Evolutionary conservation across 2,329 filamentous ascomycete genomes (phyloP), one percentile per base, ranked within the genome.

Genomic region (Aplosporella prunicola): DNA sequence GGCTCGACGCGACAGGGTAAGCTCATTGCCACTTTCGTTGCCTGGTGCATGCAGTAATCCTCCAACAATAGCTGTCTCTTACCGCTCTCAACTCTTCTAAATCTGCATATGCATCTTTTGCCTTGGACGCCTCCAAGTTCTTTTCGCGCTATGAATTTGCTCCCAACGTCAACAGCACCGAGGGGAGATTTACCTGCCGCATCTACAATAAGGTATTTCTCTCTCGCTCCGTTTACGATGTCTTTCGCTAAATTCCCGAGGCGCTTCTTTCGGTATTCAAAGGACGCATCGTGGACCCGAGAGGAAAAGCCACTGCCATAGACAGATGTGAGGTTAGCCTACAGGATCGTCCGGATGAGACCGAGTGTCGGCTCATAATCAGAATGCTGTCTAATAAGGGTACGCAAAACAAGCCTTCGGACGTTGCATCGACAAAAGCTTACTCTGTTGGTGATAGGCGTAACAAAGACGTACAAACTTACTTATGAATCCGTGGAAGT

Each of bases 11-110:
- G 79, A 85, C 50, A 75, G 72, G 55, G 81, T 82, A 59, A 37
- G 57, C 51, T 24, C 28, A 27, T 29, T 26, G 20, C 17, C 26
- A 14, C 20, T 51, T 13, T 17, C 6, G 7, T 31, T 38, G n/a
- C n/a, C n/a, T n/a, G n/a, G n/a, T n/a, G n/a, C 28, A 35, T 16
- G 35, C 37, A 28, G 26, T 14, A 9, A 37, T 25, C 37, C 41
- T 57, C 15, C 49, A 24, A 17, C 14, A 28, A 28, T 35, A 84
- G 82, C 71, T 89, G 45, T 69, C 79, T 4, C 67, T 89, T 38
- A 85, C 81, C 10, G 77, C 82, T 10, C 65, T 89, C 45, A 89
- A 89, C 55, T 73, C 74, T n/a, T 84, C 82, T 39, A 85, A 84
- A 52, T 85, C 83, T 4, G 82, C 81, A 13, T 88, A 88, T 56